Base-by-base conservation (phyloP, 2,329 filamentous ascomycete species). In the Bipolaris cookei region DNA sequence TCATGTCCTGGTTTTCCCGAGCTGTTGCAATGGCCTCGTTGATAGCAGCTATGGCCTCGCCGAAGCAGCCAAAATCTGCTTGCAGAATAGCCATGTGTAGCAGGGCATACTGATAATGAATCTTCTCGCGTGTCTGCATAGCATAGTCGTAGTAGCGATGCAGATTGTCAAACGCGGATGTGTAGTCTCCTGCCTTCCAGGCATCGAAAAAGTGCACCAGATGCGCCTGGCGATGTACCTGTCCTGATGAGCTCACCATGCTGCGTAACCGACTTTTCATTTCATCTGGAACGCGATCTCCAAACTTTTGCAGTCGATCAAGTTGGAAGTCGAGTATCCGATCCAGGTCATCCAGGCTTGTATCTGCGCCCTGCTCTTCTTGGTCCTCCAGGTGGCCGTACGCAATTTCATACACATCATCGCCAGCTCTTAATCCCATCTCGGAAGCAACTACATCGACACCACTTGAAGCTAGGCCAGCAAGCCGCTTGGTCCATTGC, bases 61-160 rank as follows among this genome's bases (percentile, higher is more conserved):
- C 85, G 74, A 92, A 89, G 72, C 91, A 97, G 44, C 93, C 93
- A 79, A 98, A 98, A 74, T 98, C 95, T 14, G 93, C 91, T 71
- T 99, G 94, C 4, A 98, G 84, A 32, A 97, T 91, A 3, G 93
- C 94, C 56, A 97, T 84, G 71, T 97, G 97, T 71, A 99, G 88
- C 13, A 98, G 80, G 0, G 95, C 95, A 72, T 97, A 97, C 72
- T 98, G 95, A 70, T 99, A 98, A 68, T 93, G 93, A 4, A 90
- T 85, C 21, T 90, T 88, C 68, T 96, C 90, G 58, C 88, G 82
- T 64, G 88, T 90, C 68, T 95, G 90, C 86, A 96, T 92, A 1
- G 93, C 95, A 76, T 97, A 97, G 75, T 99, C 95, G 69, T 97
- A 99, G 76, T 97, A 99, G 49, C 92, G 88, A 75, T 98, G 93